phyloP scores from a whole-genome alignment of 345 rosid genomes.

The Geranium rotundifolium region DNA sequence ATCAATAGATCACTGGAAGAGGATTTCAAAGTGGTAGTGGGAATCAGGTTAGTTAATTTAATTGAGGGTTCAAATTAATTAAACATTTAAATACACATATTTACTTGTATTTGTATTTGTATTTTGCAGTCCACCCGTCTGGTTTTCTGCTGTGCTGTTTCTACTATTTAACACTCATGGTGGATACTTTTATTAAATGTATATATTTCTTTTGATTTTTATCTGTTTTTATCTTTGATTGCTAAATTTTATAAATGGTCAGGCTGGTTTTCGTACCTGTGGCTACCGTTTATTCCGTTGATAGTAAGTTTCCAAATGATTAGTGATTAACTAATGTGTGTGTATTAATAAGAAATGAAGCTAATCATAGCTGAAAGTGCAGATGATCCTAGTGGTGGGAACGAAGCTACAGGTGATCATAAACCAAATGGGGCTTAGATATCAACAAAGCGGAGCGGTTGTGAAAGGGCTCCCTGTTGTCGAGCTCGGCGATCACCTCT shows the following conservation, averaged over 20 bases:
- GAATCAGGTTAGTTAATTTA: conserved; percentile 49
- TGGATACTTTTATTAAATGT: conserved; percentile 16
- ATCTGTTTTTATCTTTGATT: not conserved
- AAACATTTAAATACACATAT: no score
- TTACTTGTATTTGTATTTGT: conserved; percentile 3
- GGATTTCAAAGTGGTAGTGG: conserved; percentile 82
- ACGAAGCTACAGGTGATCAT: conserved; percentile 78
- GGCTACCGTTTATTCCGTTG: conserved; percentile 82
- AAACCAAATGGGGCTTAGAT: conserved; percentile 64
- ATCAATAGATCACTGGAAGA: conserved; percentile 75
- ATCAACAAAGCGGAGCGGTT: conserved; percentile 78
- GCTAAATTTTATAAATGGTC: conserved; percentile 5
- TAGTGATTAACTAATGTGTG: no score
- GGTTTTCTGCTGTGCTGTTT: conserved; percentile 63
- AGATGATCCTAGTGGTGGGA: conserved; percentile 64
- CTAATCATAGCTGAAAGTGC: conserved; percentile 4
- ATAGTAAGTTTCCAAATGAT: conserved; percentile 62
- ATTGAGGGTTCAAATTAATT: not conserved
- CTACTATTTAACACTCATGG: conserved; percentile 73
- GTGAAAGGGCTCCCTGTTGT: conserved; percentile 89
- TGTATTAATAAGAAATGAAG: no score
- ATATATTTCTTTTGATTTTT: not conserved
- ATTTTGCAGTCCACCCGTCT: conserved; percentile 57
- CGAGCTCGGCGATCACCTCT: conserved; percentile 79
- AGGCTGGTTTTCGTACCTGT: conserved; percentile 61